Base-by-base conservation (phyloP, 2,329 filamentous ascomycete genomes). In the Botrytis elliptica region DNA sequence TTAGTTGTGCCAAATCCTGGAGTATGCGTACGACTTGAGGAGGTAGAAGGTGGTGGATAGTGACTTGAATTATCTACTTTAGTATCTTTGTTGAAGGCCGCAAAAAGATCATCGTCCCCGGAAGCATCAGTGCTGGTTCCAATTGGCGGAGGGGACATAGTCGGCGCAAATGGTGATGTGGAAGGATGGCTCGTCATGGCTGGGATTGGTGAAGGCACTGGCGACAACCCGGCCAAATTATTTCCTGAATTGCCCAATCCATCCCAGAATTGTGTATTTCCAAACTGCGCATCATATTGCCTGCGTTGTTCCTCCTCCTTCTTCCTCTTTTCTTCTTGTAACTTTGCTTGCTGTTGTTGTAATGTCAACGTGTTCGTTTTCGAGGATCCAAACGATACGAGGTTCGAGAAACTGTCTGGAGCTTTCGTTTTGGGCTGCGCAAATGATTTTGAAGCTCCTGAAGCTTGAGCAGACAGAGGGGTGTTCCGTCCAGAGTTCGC, bases 221-320 rank as follows among this genome's bases (percentile, higher is more conserved):
- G 84, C 49, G 86, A 86, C 66, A 79, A 80, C 79, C 78, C 82
- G 83, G 76, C 67, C 81, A 83, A 55, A 83, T 49, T 65, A 46
- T 75, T 86, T 70, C 81, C 85, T 78, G 85, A 86, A 62, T 84
- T 84, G 76, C 89, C 93, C 66, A 96, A 84, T 20, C 84, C 88
- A 80, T 96, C 92, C 90, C 92, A 95, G 80, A 94, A 93, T 75
- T 90, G 89, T 18, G 88, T 87, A 79, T 91, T 89, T 3, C 93
- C 94, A 82, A 94, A 98, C 75, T 95, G 90, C 44, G 89, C 87
- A 77, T 96, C 93, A 78, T 91, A 88, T 81, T 91, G 89, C 79
- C 87, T 91, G 79, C 87, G 88, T 80, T 89, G 88, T 81, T 95
- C 91, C 74, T 91, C 91, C 75, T 94, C 92, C 81, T 95, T 93